phyloP scores from a whole-genome alignment of 139 green algal species.

The Chlamydomonas asymmetrica region DNA sequence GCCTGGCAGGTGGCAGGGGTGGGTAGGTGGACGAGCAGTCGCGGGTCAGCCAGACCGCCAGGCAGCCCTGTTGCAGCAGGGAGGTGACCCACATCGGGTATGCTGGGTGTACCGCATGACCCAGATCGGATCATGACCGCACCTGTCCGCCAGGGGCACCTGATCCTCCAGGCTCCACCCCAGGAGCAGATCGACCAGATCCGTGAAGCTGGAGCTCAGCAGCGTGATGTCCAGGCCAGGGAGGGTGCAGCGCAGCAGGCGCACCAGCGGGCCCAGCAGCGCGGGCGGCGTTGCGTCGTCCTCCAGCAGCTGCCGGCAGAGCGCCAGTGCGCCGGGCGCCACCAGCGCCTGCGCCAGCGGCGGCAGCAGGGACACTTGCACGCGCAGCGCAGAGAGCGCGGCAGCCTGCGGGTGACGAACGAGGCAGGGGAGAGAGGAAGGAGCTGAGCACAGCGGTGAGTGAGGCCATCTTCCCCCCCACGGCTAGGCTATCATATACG shows the following conservation, averaged over 20 bases:
- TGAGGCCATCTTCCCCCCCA: background rate
- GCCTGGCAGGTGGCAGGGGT: background rate
- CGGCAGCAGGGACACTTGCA: background rate
- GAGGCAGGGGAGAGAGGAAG: background rate
- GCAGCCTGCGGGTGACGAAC: constrained; percentile 3
- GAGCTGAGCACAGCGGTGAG: background rate
- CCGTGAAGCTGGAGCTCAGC: constrained; percentile 10
- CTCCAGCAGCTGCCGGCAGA: constrained; percentile 9
- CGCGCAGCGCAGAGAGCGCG: constrained; percentile 7
- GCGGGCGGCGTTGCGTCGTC: constrained; percentile 3
- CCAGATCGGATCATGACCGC: background rate
- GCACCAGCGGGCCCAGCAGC: constrained; percentile 26
- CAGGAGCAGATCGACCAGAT: constrained; percentile 23
- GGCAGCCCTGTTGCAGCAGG: background rate
- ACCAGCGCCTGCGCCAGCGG: background rate
- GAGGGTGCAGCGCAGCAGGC: constrained; percentile 12
- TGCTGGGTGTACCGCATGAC: background rate
- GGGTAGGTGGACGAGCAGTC: background rate
- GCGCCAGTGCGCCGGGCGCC: constrained; percentile 4
- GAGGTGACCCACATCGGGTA: background rate
- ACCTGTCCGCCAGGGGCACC: constrained; percentile 9
- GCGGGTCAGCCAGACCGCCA: background rate
- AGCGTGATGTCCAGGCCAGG: constrained; percentile 7
- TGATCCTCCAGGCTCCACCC: constrained; percentile 16
- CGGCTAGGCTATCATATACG: background rate